Conservation (phyloP, 1,284 basidiomycete genomes). For the Omphalotus olearius region DNA sequence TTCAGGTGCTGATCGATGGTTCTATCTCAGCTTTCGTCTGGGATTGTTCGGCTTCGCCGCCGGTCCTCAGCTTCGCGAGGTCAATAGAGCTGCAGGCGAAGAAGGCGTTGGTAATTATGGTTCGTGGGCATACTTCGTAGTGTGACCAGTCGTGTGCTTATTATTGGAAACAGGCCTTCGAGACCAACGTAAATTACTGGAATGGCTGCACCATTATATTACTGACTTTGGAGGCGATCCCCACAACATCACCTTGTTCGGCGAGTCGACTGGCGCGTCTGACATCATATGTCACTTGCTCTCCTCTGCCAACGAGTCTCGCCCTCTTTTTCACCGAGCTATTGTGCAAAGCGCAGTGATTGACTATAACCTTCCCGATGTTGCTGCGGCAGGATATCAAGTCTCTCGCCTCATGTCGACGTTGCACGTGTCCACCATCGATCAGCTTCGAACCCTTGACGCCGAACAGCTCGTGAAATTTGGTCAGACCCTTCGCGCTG, state of each 20-base stretch:
- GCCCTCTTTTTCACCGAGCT: conserved; percentile 60
- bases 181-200: conserved; percentile 65
- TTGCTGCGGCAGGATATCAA: conserved; percentile 59
- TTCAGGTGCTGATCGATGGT: conserved; percentile 14
- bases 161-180: conserved; percentile 44
- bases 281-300: conserved; percentile 71
- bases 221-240: conserved; percentile 70
- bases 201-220: conserved; percentile 69
- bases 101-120: conserved; percentile 76
- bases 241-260: conserved; percentile 66
- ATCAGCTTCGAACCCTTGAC: conserved; percentile 54
- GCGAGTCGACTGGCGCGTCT: conserved; percentile 63
- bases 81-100: conserved; percentile 58
- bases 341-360: conserved; percentile 64
- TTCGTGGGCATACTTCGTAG: conserved; percentile 24
- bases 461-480: conserved; percentile 51
- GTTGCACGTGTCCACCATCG: conserved; percentile 47
- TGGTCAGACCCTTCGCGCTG: conserved; percentile 45
- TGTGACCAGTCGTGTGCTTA: background rate
- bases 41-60: conserved; percentile 72
- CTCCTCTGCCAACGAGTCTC: conserved; percentile 53
- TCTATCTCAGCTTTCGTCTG: conserved; percentile 56
- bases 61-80: conserved; percentile 56
- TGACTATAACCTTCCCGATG: conserved; percentile 55
- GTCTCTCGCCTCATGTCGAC: conserved; percentile 56